Evolutionary conservation across 352 stramenopile species (phyloP).

Genomic region (Blastocystis sp.): DNA sequence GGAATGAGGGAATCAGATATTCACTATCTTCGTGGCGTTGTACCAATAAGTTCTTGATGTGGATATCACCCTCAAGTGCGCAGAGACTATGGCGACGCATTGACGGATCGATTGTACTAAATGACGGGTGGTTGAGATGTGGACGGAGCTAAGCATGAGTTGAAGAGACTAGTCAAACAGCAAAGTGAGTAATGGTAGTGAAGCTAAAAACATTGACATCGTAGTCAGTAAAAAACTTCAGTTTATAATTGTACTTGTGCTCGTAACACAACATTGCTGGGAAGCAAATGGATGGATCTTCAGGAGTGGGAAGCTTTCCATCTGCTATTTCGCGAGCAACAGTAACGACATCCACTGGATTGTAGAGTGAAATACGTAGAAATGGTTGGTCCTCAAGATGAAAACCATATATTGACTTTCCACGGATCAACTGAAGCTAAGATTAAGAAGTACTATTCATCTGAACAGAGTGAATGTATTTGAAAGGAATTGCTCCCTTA

Average conservation of each 20-base stretch:
- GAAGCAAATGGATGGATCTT: neutral
- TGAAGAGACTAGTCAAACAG: neutral
- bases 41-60: neutral
- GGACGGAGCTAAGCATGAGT: neutral
- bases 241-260: constrained; percentile 56
- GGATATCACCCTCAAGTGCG: constrained; percentile 7
- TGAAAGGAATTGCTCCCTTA: neutral
- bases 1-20: constrained; percentile 41
- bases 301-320: neutral
- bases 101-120: neutral
- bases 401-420: constrained; percentile 21
- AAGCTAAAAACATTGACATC: neutral
- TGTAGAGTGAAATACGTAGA: constrained; percentile 5
- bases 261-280: constrained; percentile 11
- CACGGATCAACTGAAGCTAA: constrained; percentile 18
- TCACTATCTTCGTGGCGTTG: neutral
- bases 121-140: neutral
- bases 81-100: neutral
- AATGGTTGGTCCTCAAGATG: neutral
- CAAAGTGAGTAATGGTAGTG: constrained; percentile 15
- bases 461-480: constrained; percentile 5
- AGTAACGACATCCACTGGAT: neutral
- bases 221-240: constrained; percentile 52
- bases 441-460: neutral
- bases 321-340: neutral